Conservation (phyloP, 2,329 filamentous ascomycete species). For the Phyllosticta citrichinensis region DNA sequence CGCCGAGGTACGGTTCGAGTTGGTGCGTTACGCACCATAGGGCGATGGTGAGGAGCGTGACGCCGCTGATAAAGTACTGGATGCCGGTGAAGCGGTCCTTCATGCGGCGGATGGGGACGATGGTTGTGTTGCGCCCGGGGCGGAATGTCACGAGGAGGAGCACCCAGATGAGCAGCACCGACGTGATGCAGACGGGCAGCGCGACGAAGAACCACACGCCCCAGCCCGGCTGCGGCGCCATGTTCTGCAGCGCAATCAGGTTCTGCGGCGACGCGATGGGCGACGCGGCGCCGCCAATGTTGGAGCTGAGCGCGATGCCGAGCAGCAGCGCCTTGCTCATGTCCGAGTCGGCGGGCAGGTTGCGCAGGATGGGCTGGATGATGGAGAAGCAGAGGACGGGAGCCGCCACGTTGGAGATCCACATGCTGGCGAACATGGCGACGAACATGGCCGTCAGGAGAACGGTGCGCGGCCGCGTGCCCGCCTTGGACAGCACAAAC, state of each 20-base stretch:
- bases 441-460: slow-evolving; percentile 98
- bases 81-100: slow-evolving; percentile 80
- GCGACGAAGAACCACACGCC: slow-evolving; percentile 95
- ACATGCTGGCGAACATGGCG: slow-evolving; percentile 95
- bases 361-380: slow-evolving; percentile 91
- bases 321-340: slow-evolving; percentile 95
- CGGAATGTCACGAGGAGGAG: slow-evolving; percentile 78
- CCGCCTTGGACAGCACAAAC: slow-evolving; percentile 90
- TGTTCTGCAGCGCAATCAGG: slow-evolving; percentile 91
- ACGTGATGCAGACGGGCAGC: slow-evolving; percentile 84
- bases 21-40: slow-evolving; percentile 92
- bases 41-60: slow-evolving; percentile 74
- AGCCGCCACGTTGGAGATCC: slow-evolving; percentile 96
- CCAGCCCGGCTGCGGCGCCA: slow-evolving; percentile 87
- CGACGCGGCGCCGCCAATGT: slow-evolving; percentile 91
- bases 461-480: slow-evolving; percentile 79
- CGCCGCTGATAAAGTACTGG: slow-evolving; percentile 83
- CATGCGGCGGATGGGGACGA: slow-evolving; percentile 82
- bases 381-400: slow-evolving; percentile 96
- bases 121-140: slow-evolving; percentile 73
- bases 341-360: slow-evolving; percentile 76
- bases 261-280: slow-evolving; percentile 97
- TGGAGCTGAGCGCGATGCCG: slow-evolving; percentile 88
- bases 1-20: slow-evolving; percentile 77
- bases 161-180: slow-evolving; percentile 79